These are phyloP conservation scores for Podospora didyma DNA, from an alignment of 495 filamentous ascomycete genomes.

Conservation along the genomic window DNA sequence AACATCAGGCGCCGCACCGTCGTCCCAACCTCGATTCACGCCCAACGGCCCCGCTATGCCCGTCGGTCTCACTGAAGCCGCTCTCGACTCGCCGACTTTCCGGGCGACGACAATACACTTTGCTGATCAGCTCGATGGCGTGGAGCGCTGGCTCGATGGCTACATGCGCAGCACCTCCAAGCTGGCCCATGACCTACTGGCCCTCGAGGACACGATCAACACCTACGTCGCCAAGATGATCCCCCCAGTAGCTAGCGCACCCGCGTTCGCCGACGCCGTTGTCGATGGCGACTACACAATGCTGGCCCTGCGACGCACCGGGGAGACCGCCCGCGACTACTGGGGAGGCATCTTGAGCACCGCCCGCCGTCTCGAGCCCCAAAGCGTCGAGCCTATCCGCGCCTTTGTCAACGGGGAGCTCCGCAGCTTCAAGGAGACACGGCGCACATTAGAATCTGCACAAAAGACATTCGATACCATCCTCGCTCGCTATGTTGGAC, in stretches of 20 bases:
- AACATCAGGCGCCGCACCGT: too few relatives aligned
- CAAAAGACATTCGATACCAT: constrained; percentile 81
- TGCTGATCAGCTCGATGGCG: constrained; percentile 81
- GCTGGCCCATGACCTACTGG: constrained; percentile 66
- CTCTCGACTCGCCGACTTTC: constrained; percentile 93
- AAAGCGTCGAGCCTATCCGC: constrained; percentile 77
- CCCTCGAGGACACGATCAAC: constrained; percentile 66
- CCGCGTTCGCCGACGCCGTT: constrained; percentile 67
- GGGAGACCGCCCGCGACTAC: constrained; percentile 78
- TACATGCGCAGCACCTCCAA: constrained; percentile 77
- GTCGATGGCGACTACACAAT: constrained; percentile 95
- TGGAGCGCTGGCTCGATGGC: constrained; percentile 90
- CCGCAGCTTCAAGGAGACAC: constrained; percentile 60
- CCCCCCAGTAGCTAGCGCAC: constrained; percentile 58
- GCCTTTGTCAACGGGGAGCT: constrained; percentile 70
- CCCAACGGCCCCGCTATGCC: constrained; percentile 51
- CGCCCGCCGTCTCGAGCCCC: constrained; percentile 68
- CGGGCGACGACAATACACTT: constrained; percentile 85
- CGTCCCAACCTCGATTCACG: too few relatives aligned
- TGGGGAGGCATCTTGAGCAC: constrained; percentile 72
- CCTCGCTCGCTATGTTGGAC: constrained; percentile 71
- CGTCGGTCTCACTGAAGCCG: constrained; percentile 89
- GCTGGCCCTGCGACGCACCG: constrained; percentile 76
- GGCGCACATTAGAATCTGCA: constrained; percentile 67
- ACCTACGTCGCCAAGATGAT: constrained; percentile 67